Percentiles rank a stretch among this genome's conserved stretches.
Conservation (phyloP, 139 green algal species). For the Astrephomene gubernaculifera region DNA sequence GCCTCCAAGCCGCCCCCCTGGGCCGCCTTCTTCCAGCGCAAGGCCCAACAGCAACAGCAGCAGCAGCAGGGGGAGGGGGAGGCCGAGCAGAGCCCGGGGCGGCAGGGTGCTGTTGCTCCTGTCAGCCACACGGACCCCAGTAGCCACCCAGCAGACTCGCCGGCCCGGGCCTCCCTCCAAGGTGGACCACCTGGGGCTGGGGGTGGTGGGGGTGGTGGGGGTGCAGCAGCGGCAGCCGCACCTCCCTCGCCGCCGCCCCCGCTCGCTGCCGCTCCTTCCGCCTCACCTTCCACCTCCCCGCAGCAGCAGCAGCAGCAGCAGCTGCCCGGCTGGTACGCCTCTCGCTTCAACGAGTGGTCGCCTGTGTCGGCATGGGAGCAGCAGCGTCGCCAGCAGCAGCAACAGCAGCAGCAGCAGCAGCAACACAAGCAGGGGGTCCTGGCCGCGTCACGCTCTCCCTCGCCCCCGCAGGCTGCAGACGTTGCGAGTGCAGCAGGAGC, state of each 20-base stretch:
- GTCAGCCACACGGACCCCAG: background rate
- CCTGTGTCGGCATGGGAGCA: background rate
- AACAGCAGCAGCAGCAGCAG: background rate
- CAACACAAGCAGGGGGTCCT: background rate
- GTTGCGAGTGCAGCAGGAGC: background rate
- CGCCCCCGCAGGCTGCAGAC: too few relatives aligned
- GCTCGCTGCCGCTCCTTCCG: too few relatives aligned
- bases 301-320: too few relatives aligned
- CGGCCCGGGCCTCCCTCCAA: background rate
- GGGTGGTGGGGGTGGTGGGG: background rate
- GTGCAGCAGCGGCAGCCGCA: background rate
- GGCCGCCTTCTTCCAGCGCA: background rate
- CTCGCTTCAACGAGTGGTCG: background rate
- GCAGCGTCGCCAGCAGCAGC: background rate
- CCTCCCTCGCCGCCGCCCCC: too few relatives aligned
- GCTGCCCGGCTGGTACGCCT: slow-evolving; percentile 28
- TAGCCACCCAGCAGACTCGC: background rate
- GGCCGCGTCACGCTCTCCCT: background rate
- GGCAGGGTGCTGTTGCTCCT: background rate
- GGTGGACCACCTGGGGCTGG: background rate
- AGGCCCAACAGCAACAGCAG: slow-evolving; percentile 13
- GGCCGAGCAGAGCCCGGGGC: background rate
- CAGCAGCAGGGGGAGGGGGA: slow-evolving; percentile 32
- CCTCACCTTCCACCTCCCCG: too few relatives aligned
- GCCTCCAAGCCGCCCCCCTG: slow-evolving; percentile 15